Evolutionary conservation across 2,329 filamentous ascomycete species (phyloP).

Genomic region (Dactylellina sp.): DNA sequence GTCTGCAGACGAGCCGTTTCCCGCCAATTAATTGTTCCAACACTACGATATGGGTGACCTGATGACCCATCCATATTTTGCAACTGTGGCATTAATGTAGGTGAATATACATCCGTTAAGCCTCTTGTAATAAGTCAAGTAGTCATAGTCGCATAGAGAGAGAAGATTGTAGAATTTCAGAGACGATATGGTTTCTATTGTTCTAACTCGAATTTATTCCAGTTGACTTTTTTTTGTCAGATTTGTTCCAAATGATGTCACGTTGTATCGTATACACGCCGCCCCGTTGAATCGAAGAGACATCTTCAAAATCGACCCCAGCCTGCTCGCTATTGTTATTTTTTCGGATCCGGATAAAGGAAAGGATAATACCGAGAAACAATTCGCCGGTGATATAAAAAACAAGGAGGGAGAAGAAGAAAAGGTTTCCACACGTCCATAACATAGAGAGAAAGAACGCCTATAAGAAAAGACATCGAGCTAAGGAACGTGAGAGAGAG

Average conservation of each 20-base stretch:
- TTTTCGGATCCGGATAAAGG: not conserved
- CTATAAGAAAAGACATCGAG: conserved; percentile 27
- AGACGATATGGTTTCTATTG: conserved; percentile 1
- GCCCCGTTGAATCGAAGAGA: too few relatives aligned
- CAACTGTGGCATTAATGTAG: conserved; percentile 13
- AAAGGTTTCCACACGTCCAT: conserved; percentile 10
- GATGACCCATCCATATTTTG: not conserved
- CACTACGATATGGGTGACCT: too few relatives aligned
- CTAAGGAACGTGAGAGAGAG: conserved; percentile 22
- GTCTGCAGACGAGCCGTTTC: conserved; percentile 22
- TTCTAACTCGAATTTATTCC: not conserved
- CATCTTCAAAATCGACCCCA: too few relatives aligned
- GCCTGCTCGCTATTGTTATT: not conserved
- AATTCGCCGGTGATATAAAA: conserved; percentile 26
- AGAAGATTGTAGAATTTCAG: too few relatives aligned
- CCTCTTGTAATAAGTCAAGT: not conserved
- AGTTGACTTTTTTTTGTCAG: not conserved
- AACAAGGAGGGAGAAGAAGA: conserved; percentile 13
- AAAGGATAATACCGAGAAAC: conserved; percentile 1
- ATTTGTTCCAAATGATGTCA: not conserved
- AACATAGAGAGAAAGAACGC: conserved; percentile 18
- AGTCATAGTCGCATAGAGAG: too few relatives aligned
- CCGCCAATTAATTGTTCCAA: too few relatives aligned
- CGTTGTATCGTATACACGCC: not conserved
- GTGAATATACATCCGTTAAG: not conserved